Evolutionary conservation across 2,329 filamentous ascomycete species (phyloP), one percentile per base, ranked within the genome.

Genomic region (Aspergillus luchuensis): DNA sequence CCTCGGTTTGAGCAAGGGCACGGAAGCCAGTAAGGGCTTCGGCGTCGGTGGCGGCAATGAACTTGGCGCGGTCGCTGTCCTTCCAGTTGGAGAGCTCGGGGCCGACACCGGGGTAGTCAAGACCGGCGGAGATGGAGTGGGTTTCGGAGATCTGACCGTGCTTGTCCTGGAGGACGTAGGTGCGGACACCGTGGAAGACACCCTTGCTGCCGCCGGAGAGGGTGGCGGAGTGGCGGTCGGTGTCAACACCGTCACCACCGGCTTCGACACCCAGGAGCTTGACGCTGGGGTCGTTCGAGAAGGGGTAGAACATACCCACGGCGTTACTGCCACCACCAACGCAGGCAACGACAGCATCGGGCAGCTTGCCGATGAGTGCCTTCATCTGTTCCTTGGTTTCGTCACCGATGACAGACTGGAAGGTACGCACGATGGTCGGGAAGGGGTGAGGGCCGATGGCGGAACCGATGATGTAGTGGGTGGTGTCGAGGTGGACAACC

Each of bases 371-470:
- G 51, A 89, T 87, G 76, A 91, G 87, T 74, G 89, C 87, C 63
- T 87, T 82, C 89, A 99, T 93, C 80, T 98, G 94, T 69, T 89
- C 80, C 82, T 95, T 97, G 48, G 95, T 97, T 82, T 99, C 95
- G 69, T 90, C 87, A 58, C 95, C 95, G 67, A 99, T 99, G 64
- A 99, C 90, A 5, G 90, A 95, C 80, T 98, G 94, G 87, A 98
- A 97, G 0, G 94, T 97, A 63, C 94, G 89, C 53, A 98, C 94
- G 65, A 98, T 97, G 59, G 92, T 97, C 1, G 94, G 94, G 88
- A 97, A 98, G 10, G 95, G 95, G 76, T 99, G 95, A 51, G 95
- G 95, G 0, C 95, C 95, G 69, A 99, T 99, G 48, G 95, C 95
- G 15, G 92, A 97, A 59, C 95, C 95, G 70, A 99, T 96, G 71